phyloP scores from a whole-genome alignment of 75 land plant genomes.

The Picea sitchensis region DNA sequence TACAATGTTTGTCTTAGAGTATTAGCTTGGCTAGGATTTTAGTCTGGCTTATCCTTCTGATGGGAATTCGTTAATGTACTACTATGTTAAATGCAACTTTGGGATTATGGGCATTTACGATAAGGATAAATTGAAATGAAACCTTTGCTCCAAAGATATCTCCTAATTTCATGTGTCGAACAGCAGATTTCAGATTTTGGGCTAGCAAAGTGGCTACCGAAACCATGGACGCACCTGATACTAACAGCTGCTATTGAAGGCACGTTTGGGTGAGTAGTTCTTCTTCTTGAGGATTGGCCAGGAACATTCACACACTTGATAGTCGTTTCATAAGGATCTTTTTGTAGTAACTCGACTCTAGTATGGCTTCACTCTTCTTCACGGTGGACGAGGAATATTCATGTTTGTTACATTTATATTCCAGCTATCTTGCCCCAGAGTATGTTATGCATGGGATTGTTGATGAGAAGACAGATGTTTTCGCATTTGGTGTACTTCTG shows the following conservation, averaged over 20 bases:
- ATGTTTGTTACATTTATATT: background rate
- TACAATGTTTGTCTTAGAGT: too few relatives aligned
- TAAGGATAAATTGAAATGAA: background rate
- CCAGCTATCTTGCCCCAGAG: conserved; percentile 91
- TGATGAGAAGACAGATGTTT: conserved; percentile 84
- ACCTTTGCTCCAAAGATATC: background rate
- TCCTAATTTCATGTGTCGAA: background rate
- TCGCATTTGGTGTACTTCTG: conserved; percentile 72
- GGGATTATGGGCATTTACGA: too few relatives aligned
- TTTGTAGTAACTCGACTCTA: background rate
- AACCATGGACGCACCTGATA: conserved; percentile 77
- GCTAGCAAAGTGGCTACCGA: conserved; percentile 94
- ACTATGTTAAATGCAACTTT: too few relatives aligned
- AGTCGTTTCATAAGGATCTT: background rate
- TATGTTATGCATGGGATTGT: conserved; percentile 93
- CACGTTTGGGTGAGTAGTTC: conserved; percentile 74
- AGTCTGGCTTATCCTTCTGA: too few relatives aligned
- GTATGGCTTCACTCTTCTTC: background rate
- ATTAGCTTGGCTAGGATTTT: too few relatives aligned
- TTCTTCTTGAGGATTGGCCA: background rate
- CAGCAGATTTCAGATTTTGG: conserved; percentile 85
- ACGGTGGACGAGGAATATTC: background rate
- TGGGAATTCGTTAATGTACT: too few relatives aligned
- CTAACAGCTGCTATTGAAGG: conserved; percentile 82
- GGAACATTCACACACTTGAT: too few relatives aligned